Conservation (phyloP, 495 filamentous ascomycete genomes). For the Aspergillus saccharolyticus region DNA sequence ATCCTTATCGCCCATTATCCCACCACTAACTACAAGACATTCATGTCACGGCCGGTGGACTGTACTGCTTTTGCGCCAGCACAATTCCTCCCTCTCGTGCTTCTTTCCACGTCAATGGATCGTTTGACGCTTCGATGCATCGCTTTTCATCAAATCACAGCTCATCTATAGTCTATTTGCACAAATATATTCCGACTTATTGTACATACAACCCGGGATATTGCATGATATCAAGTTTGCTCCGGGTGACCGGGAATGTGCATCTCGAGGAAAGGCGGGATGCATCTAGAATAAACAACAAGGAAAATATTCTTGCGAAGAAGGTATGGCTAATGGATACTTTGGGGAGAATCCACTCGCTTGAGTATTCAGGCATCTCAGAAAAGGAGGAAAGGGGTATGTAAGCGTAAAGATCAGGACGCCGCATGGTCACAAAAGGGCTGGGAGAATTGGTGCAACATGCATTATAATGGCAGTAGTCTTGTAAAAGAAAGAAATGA, state of each 20-base stretch:
- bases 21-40: not conserved
- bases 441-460: not conserved
- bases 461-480: constrained; percentile 10
- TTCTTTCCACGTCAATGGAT: not conserved
- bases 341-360: not conserved
- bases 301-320: not conserved
- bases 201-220: constrained; percentile 1
- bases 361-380: not conserved
- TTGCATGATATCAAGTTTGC: not conserved
- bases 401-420: not conserved
- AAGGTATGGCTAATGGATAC: not conserved
- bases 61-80: not conserved
- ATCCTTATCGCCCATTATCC: not conserved
- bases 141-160: not conserved
- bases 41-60: not conserved
- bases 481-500: constrained; percentile 3
- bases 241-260: not conserved
- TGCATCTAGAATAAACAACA: not conserved
- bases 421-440: not conserved
- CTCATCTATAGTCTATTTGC: not conserved
- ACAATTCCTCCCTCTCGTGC: not conserved
- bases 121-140: not conserved
- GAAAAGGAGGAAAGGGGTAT: not conserved
- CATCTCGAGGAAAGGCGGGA: not conserved
- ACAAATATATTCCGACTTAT: not conserved